Evolutionary conservation across 495 filamentous ascomycete genomes (phyloP).

Genomic region (Entonaema liquescens): DNA sequence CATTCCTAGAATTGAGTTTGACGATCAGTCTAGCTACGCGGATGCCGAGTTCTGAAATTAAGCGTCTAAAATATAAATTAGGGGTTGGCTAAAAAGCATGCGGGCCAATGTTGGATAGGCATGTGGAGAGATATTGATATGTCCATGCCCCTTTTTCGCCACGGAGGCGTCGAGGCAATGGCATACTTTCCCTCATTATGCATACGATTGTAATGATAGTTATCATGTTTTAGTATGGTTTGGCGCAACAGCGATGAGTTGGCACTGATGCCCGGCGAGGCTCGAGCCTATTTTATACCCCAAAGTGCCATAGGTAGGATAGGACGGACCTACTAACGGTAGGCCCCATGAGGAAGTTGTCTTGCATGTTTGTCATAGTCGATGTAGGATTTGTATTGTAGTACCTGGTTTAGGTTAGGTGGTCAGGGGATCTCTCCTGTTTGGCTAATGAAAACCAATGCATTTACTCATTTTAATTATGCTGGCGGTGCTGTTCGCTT

Average conservation of each 20-base stretch:
- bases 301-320: conserved; percentile 1
- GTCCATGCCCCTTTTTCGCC: not conserved
- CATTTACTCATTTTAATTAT: not conserved
- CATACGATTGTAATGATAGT: conserved; percentile 30
- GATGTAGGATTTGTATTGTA: not conserved
- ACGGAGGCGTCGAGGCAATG: not conserved
- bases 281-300: conserved; percentile 31
- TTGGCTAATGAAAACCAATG: not conserved
- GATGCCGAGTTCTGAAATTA: conserved; percentile 22
- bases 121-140: not conserved
- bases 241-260: conserved; percentile 21
- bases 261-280: conserved; percentile 31
- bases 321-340: not conserved
- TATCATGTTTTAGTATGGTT: conserved; percentile 22
- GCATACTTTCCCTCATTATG: conserved; percentile 1
- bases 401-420: not conserved
- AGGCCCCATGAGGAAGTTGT: not conserved
- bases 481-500: not conserved
- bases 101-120: not conserved
- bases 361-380: not conserved
- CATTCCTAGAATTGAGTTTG: conserved; percentile 12
- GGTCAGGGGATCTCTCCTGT: not conserved
- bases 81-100: not conserved
- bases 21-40: conserved; percentile 26
- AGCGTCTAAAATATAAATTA: not conserved